Percentiles rank a stretch among this genome's conserved stretches.
These are phyloP conservation scores for Celoporthe dispersa DNA, from an alignment of 2,329 filamentous ascomycete species.

Conservation along the genomic window DNA sequence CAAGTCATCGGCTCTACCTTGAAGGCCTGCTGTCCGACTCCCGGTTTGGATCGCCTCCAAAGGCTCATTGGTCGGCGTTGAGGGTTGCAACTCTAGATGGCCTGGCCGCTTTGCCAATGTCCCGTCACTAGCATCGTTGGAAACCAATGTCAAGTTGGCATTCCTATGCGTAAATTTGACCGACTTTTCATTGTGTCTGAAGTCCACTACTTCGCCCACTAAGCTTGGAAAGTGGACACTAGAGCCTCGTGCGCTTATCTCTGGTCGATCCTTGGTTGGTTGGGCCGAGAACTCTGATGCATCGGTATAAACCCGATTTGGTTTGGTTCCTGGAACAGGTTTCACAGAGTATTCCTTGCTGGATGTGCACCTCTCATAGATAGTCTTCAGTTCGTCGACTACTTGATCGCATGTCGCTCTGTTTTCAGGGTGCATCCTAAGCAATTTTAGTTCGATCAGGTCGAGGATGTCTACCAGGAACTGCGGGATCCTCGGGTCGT, in stretches of 20 bases:
- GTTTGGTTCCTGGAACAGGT: neutral
- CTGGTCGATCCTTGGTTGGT: neutral
- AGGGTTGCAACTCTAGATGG: neutral
- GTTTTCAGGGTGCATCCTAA: constrained; percentile 5
- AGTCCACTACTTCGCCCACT: neutral
- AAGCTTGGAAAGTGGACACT: neutral
- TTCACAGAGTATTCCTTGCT: constrained; percentile 11
- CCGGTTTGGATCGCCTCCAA: neutral
- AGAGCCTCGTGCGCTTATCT: neutral
- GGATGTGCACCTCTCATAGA: neutral
- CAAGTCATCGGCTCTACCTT: neutral
- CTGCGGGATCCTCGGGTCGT: neutral
- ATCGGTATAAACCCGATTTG: neutral
- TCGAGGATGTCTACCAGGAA: constrained; percentile 8
- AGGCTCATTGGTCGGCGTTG: neutral
- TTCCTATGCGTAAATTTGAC: neutral
- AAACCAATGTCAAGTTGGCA: neutral
- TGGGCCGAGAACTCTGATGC: neutral
- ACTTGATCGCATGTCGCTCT: constrained; percentile 17
- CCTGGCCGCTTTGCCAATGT: neutral
- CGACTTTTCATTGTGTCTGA: neutral
- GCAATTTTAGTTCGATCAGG: constrained; percentile 16
- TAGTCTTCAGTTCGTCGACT: neutral
- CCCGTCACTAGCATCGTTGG: neutral
- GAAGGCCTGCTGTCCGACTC: neutral